Conservation (phyloP, 495 filamentous ascomycete species). For the Penicillium malachiteum region DNA sequence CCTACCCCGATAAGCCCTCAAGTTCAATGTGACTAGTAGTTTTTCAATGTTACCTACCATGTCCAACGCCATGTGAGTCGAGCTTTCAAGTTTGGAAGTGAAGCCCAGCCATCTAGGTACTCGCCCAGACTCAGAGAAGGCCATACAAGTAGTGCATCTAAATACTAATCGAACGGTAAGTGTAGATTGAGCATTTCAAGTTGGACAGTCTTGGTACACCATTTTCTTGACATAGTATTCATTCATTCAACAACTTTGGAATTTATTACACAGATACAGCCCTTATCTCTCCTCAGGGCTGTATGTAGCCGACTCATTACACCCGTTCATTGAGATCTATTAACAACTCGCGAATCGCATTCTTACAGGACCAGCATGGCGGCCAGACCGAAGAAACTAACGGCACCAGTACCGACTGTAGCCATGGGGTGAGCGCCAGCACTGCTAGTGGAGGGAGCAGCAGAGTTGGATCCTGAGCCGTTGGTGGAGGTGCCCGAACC, state of each 20-base stretch:
- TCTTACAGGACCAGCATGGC: constrained; percentile 44
- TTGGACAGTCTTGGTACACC: too few relatives aligned
- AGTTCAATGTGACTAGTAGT: too few relatives aligned
- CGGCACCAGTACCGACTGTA: constrained; percentile 35
- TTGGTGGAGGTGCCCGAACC: constrained; percentile 7
- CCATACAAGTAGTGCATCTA: too few relatives aligned
- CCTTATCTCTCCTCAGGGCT: too few relatives aligned
- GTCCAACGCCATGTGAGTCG: too few relatives aligned
- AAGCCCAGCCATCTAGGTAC: too few relatives aligned
- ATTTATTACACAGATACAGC: not conserved
- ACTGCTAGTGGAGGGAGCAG: constrained; percentile 20
- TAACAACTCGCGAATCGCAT: not conserved
- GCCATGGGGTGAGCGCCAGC: constrained; percentile 35
- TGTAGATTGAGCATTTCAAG: too few relatives aligned
- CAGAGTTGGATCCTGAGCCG: constrained; percentile 8
- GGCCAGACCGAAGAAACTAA: constrained; percentile 39
- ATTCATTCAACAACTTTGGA: constrained; percentile 1
- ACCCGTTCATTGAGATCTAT: not conserved
- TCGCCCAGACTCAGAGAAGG: too few relatives aligned
- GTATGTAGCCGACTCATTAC: not conserved
- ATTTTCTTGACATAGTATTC: not conserved
- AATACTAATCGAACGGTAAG: too few relatives aligned
- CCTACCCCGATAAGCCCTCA: too few relatives aligned
- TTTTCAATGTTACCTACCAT: too few relatives aligned
- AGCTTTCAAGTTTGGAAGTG: too few relatives aligned